Evolutionary conservation across 75 land plant genomes (phyloP), one percentile per base, ranked within the genome.

Genomic region (Larix kaempferi): DNA sequence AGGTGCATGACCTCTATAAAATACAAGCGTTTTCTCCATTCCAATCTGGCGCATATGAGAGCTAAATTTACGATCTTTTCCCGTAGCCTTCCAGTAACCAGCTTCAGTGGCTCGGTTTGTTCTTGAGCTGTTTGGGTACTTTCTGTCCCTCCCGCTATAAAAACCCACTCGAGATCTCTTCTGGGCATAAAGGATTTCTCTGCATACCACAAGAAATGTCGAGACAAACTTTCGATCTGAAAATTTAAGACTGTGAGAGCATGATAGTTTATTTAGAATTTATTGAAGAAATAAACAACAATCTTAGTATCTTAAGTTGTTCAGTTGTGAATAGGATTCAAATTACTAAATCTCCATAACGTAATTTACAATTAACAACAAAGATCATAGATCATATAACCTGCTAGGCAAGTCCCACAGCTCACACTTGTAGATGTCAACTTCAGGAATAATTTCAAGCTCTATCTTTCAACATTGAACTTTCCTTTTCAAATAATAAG

Each of bases 401-500:
- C 52, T 78, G 66, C 79, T 73, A 49, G 79, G 79, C 21, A 78
- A 57, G 37, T 78, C 79, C 79, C 79, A 78, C 2, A 73, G 79
- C 56, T 78, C 79, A 49, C 55, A 78, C 52, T 67, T 78, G 79
- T 78, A 78, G 15, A 78, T 27, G 25, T 78, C 79, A 65, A 78
- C 57, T 10, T 78, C 79, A 0, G 73, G 73, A 44, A 78, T 78
- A 58, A 71, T 56, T 17, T 78, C 79, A 67, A 78, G 71, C 33
- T 78, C 79, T 4, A 78, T 66, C 27, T 49, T 78, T 15, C 65
- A 73, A 29, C 73, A 56, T 33, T 37, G 60, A 14, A 82, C 69
- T 62, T 78, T 82, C 21, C 72, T 79, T 67, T 74, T 71, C 69
- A 82, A 56, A 41, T 82, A 82, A 37, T 82, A 82, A 56, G 82